Evolutionary conservation across 108 stramenopile species (phyloP).

Genomic region (Conticribra weissflogii): DNA sequence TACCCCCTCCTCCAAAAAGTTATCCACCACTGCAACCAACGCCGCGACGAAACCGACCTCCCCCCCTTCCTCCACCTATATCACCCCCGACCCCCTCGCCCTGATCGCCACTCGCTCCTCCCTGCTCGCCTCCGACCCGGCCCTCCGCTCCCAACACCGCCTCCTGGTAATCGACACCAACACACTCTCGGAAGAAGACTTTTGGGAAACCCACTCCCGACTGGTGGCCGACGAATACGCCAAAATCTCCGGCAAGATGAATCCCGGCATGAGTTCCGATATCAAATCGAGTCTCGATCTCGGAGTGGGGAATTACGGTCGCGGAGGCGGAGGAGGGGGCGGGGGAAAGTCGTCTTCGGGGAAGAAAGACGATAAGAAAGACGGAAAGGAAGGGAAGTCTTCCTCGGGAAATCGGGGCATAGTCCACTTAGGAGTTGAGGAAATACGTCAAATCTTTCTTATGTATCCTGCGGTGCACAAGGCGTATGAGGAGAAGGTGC

Average conservation of each 20-base stretch:
- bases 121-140: slow-evolving; percentile 81
- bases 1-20: too few relatives aligned
- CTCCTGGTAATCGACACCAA: slow-evolving; percentile 72
- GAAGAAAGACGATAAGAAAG: slow-evolving; percentile 55
- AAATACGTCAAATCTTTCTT: slow-evolving; percentile 91
- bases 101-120: slow-evolving; percentile 79
- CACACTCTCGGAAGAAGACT: slow-evolving; percentile 81
- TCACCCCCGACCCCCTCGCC: slow-evolving; percentile 68
- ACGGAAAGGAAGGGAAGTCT: slow-evolving; percentile 10
- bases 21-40: slow-evolving; percentile 10
- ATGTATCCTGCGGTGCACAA: slow-evolving; percentile 90
- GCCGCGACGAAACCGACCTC: slow-evolving; percentile 22
- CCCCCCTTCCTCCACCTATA: slow-evolving; percentile 54
- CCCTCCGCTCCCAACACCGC: slow-evolving; percentile 80
- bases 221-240: slow-evolving; percentile 85
- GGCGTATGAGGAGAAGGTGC: slow-evolving; percentile 93
- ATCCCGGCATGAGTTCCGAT: slow-evolving; percentile 61
- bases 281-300: slow-evolving; percentile 74
- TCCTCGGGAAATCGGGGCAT: slow-evolving; percentile 10
- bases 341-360: background rate
- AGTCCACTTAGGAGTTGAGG: slow-evolving; percentile 67
- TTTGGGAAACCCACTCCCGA: slow-evolving; percentile 80
- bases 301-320: slow-evolving; percentile 5
- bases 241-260: slow-evolving; percentile 62
- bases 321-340: background rate